These are phyloP conservation scores for Talaromyces sp. DNA, from an alignment of 2,329 filamentous ascomycete genomes.

Conservation along the genomic window DNA sequence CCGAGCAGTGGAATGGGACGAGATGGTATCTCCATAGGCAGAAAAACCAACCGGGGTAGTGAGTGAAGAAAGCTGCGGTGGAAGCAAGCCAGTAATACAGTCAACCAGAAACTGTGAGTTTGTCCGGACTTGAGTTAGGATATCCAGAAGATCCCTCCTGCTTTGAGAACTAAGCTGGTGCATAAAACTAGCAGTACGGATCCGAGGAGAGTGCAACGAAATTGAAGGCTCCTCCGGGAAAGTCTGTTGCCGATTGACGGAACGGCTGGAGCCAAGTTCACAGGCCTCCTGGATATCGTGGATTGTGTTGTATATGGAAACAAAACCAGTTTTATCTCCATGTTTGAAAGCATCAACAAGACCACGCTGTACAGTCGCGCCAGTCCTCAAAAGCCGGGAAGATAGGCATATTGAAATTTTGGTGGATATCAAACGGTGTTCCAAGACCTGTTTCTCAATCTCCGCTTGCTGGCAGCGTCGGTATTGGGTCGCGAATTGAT, in stretches of 20 bases:
- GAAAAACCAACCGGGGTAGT: conserved; percentile 74
- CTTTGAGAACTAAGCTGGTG: conserved; percentile 73
- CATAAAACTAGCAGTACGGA: conserved; percentile 40
- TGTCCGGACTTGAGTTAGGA: conserved; percentile 77
- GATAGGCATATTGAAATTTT: conserved; percentile 46
- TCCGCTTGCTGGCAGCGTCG: conserved; percentile 45
- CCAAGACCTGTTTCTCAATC: conserved; percentile 40
- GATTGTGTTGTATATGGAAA: conserved; percentile 45
- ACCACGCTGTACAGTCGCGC: conserved; percentile 43
- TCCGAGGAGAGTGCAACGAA: conserved; percentile 40
- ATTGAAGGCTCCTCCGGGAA: conserved; percentile 31
- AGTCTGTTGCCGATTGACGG: conserved; percentile 37
- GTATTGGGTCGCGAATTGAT: conserved; percentile 45
- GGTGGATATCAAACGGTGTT: conserved; percentile 41
- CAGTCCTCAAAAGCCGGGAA: conserved; percentile 43
- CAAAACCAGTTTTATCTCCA: conserved; percentile 47
- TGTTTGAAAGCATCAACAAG: conserved; percentile 47
- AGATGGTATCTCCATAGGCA: conserved; percentile 79
- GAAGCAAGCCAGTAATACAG: conserved; percentile 72
- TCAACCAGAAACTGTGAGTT: conserved; percentile 86
- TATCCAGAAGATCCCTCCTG: conserved; percentile 71
- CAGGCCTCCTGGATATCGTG: conserved; percentile 47
- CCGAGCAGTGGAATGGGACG: conserved; percentile 61
- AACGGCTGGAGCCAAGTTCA: conserved; percentile 34
- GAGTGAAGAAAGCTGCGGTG: conserved; percentile 73